Evolutionary conservation across 805 yeast species (phyloP), one percentile per base, ranked within the genome.

Genomic region (Blastobotrys terrestris): DNA sequence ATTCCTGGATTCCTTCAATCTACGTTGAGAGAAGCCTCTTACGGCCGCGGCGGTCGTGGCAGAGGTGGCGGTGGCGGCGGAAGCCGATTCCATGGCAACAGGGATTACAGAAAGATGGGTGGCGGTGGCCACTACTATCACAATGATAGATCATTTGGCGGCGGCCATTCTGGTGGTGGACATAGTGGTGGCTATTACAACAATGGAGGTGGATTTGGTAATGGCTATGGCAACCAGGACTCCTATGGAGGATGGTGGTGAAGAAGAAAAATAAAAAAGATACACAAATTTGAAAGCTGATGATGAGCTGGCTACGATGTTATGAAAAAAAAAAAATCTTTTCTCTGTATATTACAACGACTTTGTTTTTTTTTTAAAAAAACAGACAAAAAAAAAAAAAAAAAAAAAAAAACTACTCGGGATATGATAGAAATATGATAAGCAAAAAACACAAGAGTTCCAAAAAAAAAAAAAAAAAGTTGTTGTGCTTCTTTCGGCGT

Each of bases 1-100:
- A 86, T 91, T 60, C 99, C 99, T 60, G 80, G 79, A 56, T 94
- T 94, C 78, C 79, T 94, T 71, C 80, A 77, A 61, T 80, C 84
- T 58, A 81, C 90, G 61, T 77, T 87, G 55, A 85, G 95, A 76
- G 97, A 90, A 76, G 72, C 79, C 53, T 70, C 81, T 48, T 73
- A 74, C 56, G 78, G 79, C 55, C 71, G 82, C 57, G 65, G 75
- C 18, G 80, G 87, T 55, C 76, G 82, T 58, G 74, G 83, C 57
- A 71, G 76, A 52, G 74, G 80, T 53, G 71, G 76, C 51, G 63
- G 70, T 31, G 68, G 67, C 49, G 72, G 76, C 53, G 57, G 73
- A 67, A 60, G 68, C 56, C 71, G 76, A 57, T 57, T 64, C 59
- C 63, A 58, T 56, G 69, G 67, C 56, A 72, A 68, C 58, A 76